Evolutionary conservation across 1,284 basidiomycete genomes (phyloP), one percentile per base, ranked within the genome.

Genomic region (Apiotrichum sp.): DNA sequence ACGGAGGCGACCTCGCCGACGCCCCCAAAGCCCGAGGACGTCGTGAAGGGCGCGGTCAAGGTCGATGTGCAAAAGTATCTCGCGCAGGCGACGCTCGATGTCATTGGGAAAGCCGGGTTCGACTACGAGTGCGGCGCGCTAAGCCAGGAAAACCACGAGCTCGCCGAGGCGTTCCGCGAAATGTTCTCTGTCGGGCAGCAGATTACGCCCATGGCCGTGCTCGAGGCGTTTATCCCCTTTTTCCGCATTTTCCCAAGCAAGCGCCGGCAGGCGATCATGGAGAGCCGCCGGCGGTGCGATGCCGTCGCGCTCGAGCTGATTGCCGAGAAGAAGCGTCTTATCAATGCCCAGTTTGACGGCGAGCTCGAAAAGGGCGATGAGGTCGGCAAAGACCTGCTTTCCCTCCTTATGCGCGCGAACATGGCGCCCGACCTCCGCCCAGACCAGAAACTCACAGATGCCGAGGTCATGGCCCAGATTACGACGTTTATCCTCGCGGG

Each of bases 401-500:
- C 72, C 0, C 64, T 84, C 29, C 77, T 86, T 45, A 84, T 87
- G 57, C 81, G 80, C 45, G 84, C 84, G 4, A 86, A 85, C 67
- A 71, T 82, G 62, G 78, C 81, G 1, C 69, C 78, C 9, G 82
- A 85, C 50, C 67, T 84, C 8, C 72, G 76, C 5, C 72, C 79
- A 0, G 76, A 77, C 0, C 81, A 86, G 67, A 77, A 78, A 29
- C 80, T 90, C 78, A 80, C 81, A 7, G 80, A 83, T 44, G 76
- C 79, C 13, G 87, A 90, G 65, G 82, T 87, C 3, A 75, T 85
- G 32, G 86, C 82, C 56, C 87, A 89, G 70, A 87, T 90, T 59
- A 84, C 84, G 7, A 89, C 86, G 0, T 87, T 90, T 69, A 71
- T 75, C 62, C 64, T 74, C 2, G 73, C 75, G 1, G 89, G 89